These are phyloP conservation scores for Phyllosticta paracitricarpa DNA, from an alignment of 2,329 filamentous ascomycete genomes.

Conservation along the genomic window DNA sequence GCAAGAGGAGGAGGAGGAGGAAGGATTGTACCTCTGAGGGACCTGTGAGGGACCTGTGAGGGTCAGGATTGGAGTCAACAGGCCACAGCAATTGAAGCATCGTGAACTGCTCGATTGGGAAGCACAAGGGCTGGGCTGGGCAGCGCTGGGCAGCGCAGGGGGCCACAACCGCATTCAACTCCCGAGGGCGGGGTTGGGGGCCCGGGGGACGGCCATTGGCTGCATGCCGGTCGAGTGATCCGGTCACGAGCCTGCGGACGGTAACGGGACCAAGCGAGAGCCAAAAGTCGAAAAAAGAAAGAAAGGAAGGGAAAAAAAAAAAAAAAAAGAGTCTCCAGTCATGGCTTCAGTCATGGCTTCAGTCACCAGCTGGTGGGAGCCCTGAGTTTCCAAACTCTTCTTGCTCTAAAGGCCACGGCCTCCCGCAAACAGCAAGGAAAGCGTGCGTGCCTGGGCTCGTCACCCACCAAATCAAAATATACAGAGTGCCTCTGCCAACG, in stretches of 20 bases:
- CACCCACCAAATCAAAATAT: not conserved
- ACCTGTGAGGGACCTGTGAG: not conserved
- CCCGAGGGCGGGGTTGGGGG: not conserved
- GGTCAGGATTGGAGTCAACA: not conserved
- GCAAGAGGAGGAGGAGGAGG: not conserved
- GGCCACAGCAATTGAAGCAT: not conserved
- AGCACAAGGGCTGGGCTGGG: not conserved
- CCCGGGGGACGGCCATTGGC: not conserved
- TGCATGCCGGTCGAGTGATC: not conserved
- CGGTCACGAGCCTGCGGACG: not conserved
- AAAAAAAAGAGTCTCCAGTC: too few species aligned
- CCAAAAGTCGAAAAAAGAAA: not conserved
- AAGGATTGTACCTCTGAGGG: not conserved
- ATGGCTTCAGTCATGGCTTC: not conserved
- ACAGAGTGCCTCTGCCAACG: not conserved
- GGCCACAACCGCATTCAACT: not conserved
- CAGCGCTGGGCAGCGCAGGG: not conserved
- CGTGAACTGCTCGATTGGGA: not conserved
- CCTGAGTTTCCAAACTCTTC: not conserved
- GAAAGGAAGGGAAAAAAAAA: not conserved
- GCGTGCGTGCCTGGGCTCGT: not conserved
- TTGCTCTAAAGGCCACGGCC: not conserved
- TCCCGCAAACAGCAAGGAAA: not conserved
- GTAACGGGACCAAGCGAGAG: not conserved
- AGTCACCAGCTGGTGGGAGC: not conserved